Evolutionary conservation across 345 rosid genomes (phyloP).

Genomic region (Citrus trifoliata): DNA sequence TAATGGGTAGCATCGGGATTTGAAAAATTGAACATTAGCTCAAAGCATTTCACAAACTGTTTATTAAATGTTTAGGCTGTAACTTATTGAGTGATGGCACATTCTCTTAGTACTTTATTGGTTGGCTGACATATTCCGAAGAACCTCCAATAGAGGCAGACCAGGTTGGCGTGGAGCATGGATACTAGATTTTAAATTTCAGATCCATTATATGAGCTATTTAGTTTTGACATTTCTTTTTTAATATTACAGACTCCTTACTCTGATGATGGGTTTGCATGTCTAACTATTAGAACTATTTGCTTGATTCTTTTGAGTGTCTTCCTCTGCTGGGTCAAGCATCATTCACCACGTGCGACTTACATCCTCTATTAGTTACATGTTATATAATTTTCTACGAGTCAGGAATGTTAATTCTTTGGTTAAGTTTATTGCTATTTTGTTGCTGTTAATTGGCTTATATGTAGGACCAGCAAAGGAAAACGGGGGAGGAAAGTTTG

Average conservation of each 20-base stretch:
- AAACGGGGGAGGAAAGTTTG: slow-evolving; percentile 19
- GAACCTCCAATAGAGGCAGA: not conserved
- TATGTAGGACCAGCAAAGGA: slow-evolving; percentile 31
- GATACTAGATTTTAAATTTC: not conserved
- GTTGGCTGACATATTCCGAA: not conserved
- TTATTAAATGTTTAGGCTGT: not conserved
- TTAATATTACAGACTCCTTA: not conserved
- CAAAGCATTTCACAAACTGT: not conserved
- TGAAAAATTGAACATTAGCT: not conserved
- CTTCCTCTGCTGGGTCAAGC: not conserved
- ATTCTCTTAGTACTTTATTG: not conserved
- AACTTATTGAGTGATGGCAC: not conserved
- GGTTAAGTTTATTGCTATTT: not conserved
- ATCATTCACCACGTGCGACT: not conserved
- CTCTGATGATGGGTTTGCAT: not conserved
- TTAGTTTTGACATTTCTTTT: not conserved
- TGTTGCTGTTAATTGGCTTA: not conserved
- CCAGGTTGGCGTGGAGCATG: not conserved
- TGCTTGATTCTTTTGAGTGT: not conserved
- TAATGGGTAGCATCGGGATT: not conserved
- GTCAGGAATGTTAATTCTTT: not conserved
- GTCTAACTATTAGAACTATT: not conserved
- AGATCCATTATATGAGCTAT: not conserved
- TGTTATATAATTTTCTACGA: too few species aligned
- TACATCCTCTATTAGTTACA: too few species aligned